These are phyloP conservation scores for Silene vulgaris DNA, from an alignment of 179 eudicot genomes.

Conservation along the genomic window DNA sequence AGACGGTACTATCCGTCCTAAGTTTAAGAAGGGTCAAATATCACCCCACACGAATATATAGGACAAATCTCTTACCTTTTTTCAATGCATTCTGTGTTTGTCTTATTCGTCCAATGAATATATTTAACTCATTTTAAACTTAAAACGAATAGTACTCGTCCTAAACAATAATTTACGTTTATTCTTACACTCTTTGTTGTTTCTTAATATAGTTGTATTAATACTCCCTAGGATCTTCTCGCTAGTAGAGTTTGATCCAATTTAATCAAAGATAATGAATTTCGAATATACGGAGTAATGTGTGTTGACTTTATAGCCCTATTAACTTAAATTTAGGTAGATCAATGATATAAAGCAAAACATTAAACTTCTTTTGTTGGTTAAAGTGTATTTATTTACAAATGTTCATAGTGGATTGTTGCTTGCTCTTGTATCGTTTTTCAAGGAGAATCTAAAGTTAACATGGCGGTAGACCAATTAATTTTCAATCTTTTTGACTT, in stretches of 20 bases:
- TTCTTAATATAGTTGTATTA: background rate
- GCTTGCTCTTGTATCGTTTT: background rate
- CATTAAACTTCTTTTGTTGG: background rate
- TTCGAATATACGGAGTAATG: background rate
- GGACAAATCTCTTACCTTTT: too few species aligned
- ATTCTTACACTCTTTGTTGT: constrained; percentile 6
- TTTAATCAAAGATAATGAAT: background rate
- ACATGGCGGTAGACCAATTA: background rate
- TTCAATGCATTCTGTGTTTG: too few species aligned
- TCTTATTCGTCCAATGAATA: too few species aligned
- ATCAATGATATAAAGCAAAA: too few species aligned
- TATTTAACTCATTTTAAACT: too few species aligned
- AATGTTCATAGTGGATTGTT: background rate
- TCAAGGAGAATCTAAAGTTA: background rate
- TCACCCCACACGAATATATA: too few species aligned
- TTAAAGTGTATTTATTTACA: background rate
- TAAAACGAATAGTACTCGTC: too few species aligned
- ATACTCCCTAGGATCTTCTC: background rate
- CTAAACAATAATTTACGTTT: background rate
- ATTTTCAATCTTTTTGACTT: background rate
- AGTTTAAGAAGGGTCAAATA: too few species aligned
- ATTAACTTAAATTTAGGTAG: too few species aligned
- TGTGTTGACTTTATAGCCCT: too few species aligned
- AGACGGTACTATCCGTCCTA: too few species aligned
- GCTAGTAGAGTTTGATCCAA: background rate